Evolutionary conservation across 148 eudicot species (phyloP).

Genomic region (Fallopia convolvulus): DNA sequence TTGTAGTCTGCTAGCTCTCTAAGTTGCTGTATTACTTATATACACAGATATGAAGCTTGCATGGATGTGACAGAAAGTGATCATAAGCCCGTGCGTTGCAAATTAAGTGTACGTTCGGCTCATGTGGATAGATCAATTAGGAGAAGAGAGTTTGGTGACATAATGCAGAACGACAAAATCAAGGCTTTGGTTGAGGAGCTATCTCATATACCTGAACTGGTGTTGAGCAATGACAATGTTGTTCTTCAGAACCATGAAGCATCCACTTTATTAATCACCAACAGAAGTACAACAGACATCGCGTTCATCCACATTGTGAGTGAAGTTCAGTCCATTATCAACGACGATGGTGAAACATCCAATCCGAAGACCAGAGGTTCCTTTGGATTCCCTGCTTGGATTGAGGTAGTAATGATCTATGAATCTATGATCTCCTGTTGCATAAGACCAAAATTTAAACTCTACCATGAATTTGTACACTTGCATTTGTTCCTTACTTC

Average conservation of each 20-base stretch:
- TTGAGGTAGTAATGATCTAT: slow-evolving; percentile 67
- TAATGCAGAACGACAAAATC: slow-evolving; percentile 44
- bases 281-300: slow-evolving; percentile 43
- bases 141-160: slow-evolving; percentile 75
- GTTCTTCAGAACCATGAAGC: slow-evolving; percentile 69
- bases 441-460: too few relatives aligned
- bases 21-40: background rate
- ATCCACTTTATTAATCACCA: slow-evolving; percentile 41
- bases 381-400: slow-evolving; percentile 90
- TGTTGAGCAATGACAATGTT: slow-evolving; percentile 42
- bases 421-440: too few relatives aligned
- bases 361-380: slow-evolving; percentile 57
- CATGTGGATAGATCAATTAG: slow-evolving; percentile 86
- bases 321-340: slow-evolving; percentile 50
- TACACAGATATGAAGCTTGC: slow-evolving; percentile 74
- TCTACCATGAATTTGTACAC: background rate
- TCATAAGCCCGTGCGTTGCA: slow-evolving; percentile 96
- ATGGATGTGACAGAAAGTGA: slow-evolving; percentile 98
- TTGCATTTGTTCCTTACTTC: background rate
- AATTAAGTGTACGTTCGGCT: slow-evolving; percentile 60
- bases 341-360: slow-evolving; percentile 37
- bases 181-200: slow-evolving; percentile 38
- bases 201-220: slow-evolving; percentile 52
- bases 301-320: slow-evolving; percentile 52
- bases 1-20: background rate